These are phyloP conservation scores for Huntiella abstrusa DNA, from an alignment of 2,329 filamentous ascomycete species.

Conservation along the genomic window DNA sequence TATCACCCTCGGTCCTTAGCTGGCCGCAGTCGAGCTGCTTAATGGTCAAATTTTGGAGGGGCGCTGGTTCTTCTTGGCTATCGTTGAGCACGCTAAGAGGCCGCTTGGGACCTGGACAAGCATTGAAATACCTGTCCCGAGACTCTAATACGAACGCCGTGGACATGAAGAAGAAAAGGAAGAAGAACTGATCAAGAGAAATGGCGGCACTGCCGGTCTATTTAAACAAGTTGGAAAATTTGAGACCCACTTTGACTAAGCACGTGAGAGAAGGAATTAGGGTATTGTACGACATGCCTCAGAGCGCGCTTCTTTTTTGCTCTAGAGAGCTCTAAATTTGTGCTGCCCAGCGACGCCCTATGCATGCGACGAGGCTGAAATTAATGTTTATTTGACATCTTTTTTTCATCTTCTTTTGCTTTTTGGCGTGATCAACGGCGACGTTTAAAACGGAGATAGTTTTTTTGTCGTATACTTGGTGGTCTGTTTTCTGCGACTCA, in stretches of 20 bases:
- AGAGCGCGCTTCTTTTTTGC: neutral
- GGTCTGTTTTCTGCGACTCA: too few species aligned
- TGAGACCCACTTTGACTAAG: too few species aligned
- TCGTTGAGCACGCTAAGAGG: constrained; percentile 94
- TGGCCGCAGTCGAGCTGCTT: constrained; percentile 27
- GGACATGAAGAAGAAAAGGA: constrained; percentile 51
- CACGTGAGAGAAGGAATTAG: too few species aligned
- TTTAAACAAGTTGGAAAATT: constrained; percentile 2
- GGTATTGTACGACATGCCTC: too few species aligned
- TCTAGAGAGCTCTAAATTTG: neutral
- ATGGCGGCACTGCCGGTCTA: neutral
- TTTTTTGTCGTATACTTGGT: too few species aligned
- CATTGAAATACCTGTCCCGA: constrained; percentile 83
- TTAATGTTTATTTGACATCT: neutral
- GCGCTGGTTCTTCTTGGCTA: constrained; percentile 66
- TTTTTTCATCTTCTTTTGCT: neutral
- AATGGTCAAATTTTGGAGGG: constrained; percentile 47
- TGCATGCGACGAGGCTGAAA: constrained; percentile 10
- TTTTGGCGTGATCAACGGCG: neutral
- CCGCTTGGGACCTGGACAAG: constrained; percentile 73
- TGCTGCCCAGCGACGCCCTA: neutral
- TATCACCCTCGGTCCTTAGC: constrained; percentile 12
- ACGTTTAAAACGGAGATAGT: too few species aligned
- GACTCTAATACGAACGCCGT: constrained; percentile 97
- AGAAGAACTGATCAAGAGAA: constrained; percentile 18